Conservation (phyloP, 1,284 basidiomycete genomes). For the Fomitopsis schrenkii region DNA sequence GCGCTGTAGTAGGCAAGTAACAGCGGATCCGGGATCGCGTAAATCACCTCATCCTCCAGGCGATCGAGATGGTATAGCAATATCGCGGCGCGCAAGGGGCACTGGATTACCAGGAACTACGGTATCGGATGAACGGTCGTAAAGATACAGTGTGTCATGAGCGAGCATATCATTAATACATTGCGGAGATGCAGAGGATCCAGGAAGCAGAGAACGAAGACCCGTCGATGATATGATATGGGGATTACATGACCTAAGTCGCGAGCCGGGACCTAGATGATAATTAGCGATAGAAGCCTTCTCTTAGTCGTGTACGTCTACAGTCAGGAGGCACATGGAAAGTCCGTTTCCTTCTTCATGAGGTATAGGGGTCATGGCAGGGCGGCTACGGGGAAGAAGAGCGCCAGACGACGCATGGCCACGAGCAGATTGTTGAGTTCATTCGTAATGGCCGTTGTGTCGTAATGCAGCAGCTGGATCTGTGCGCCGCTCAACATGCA, state of each 20-base stretch:
- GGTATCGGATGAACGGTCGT: not conserved
- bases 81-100: not conserved
- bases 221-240: not conserved
- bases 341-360: not conserved
- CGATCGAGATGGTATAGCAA: not conserved
- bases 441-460: conserved; percentile 24
- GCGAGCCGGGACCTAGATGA: not conserved
- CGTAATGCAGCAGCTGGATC: conserved; percentile 17
- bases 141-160: not conserved
- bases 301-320: not conserved
- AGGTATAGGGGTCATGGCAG: not conserved
- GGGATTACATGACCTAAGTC: not conserved
- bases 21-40: too few relatives aligned
- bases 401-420: conserved; percentile 32
- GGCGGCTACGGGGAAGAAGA: conserved; percentile 30
- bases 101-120: not conserved
- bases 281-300: not conserved
- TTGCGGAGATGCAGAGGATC: not conserved
- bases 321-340: not conserved
- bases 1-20: too few relatives aligned
- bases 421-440: conserved; percentile 29
- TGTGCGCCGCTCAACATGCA: conserved; percentile 25
- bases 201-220: not conserved
- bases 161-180: not conserved
- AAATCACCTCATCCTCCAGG: too few relatives aligned